Percentiles rank a stretch among this genome's conserved stretches.
Evolutionary conservation across 2,329 filamentous ascomycete species (phyloP).

Genomic region (Cercospora sesami): DNA sequence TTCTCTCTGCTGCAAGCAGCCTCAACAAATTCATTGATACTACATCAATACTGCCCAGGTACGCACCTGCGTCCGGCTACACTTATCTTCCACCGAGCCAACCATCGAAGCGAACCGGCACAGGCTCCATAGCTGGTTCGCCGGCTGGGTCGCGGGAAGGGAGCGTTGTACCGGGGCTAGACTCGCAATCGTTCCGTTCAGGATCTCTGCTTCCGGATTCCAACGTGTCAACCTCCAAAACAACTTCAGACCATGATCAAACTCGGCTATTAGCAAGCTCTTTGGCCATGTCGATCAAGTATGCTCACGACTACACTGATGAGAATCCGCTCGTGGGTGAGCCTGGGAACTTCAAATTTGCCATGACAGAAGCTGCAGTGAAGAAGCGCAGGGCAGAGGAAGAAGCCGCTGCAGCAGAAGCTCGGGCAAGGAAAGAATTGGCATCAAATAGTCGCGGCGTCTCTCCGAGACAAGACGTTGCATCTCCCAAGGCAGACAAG

Average conservation of each 20-base stretch:
- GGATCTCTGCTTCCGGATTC: slow-evolving; percentile 32
- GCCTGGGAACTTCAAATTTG: slow-evolving; percentile 62
- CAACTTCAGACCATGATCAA: slow-evolving; percentile 24
- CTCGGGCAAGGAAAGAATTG: slow-evolving; percentile 25
- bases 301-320: slow-evolving; percentile 64
- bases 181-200: slow-evolving; percentile 34
- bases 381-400: slow-evolving; percentile 44
- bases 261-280: slow-evolving; percentile 44
- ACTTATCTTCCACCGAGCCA: slow-evolving; percentile 51
- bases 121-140: slow-evolving; percentile 38
- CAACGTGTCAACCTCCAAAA: slow-evolving; percentile 23
- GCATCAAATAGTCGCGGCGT: slow-evolving; percentile 17
- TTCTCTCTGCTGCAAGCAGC: slow-evolving; percentile 58
- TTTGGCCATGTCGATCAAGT: slow-evolving; percentile 43
- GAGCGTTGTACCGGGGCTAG: slow-evolving; percentile 39
- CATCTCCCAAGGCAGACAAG: slow-evolving; percentile 11
- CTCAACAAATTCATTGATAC: slow-evolving; percentile 57
- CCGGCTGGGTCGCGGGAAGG: slow-evolving; percentile 48
- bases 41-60: slow-evolving; percentile 56
- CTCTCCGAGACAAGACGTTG: slow-evolving; percentile 14
- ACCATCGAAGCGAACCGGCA: slow-evolving; percentile 42
- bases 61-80: slow-evolving; percentile 60
- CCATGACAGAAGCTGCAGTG: slow-evolving; percentile 46
- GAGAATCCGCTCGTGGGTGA: slow-evolving; percentile 64
- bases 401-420: slow-evolving; percentile 34